Evolutionary conservation across 306 rosid species (phyloP).

Genomic region (Benincasa hispida): DNA sequence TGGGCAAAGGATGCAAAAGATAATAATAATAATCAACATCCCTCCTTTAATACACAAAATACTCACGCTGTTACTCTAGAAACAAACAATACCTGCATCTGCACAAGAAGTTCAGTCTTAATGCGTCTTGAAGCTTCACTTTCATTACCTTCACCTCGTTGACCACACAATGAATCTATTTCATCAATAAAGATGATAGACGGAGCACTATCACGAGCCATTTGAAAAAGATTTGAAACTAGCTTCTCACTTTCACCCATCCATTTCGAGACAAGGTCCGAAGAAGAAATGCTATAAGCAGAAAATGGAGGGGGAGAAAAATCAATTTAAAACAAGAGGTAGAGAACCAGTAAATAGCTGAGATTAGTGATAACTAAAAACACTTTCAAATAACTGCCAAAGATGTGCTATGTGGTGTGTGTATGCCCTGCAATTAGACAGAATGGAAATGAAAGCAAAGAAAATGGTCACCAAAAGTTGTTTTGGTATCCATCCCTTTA

Average conservation of each 20-base stretch:
- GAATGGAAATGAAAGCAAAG: background rate
- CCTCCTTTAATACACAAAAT: background rate
- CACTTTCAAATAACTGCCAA: background rate
- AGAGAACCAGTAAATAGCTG: background rate
- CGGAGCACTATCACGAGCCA: constrained; percentile 99
- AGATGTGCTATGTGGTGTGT: background rate
- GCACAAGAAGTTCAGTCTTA: constrained; percentile 97
- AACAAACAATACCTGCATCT: constrained; percentile 79
- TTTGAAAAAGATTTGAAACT: constrained; percentile 89
- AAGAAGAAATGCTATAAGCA: constrained; percentile 68
- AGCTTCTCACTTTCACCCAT: constrained; percentile 99
- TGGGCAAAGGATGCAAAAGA: background rate
- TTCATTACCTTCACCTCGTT: constrained; percentile 98
- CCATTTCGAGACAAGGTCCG: constrained; percentile 98
- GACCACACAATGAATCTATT: constrained; percentile 95
- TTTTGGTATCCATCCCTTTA: background rate
- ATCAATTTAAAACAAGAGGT: background rate
- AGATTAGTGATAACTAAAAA: background rate
- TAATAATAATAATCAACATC: background rate
- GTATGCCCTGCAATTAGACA: background rate
- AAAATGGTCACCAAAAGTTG: background rate
- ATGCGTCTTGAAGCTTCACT: constrained; percentile 99
- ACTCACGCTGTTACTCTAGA: background rate
- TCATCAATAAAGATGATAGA: constrained; percentile 93
- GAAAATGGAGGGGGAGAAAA: background rate